Evolutionary conservation across 352 stramenopile genomes (phyloP), one percentile per base, ranked within the genome.

Genomic region (Phytophthora pseudosyringae): DNA sequence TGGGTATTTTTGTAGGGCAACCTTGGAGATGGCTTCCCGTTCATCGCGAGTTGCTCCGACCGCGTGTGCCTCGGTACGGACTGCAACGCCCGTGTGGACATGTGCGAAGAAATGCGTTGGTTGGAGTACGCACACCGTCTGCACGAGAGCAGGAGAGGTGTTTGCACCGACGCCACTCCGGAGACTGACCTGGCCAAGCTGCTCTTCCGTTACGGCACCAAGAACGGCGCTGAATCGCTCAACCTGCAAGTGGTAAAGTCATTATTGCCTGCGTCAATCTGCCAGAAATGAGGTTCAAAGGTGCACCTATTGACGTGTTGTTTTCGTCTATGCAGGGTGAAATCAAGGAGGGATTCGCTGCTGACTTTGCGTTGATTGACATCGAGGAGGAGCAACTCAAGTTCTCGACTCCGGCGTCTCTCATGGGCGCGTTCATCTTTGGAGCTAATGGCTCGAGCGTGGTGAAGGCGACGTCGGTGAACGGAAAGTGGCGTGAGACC

Each of bases 21-120:
- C 50, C 59, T 92, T 8, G 83, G 81, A 26, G 83, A 92, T 32
- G 83, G 83, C 1, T 90, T 90, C 47, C 83, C 83, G 15, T 78
- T 77, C 16, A 86, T 92, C 33, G 83, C 80, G 12, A 88, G 76
- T 45, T 91, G 84, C 55, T 69, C 77, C 0, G 77, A 89, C 49
- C 74, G 78, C 49, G 79, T 93, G 32, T 93, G 81, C 26, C 73
- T 93, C 9, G 81, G 84, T 11, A 90, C 81, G 11, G 84, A 93
- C 57, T 91, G 84, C 80, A 93, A 93, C 40, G 81, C 84, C 11
- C 77, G 84, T 38, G 87, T 93, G 38, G 84, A 93, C 59, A 93
- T 93, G 84, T 89, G 80, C 21, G 84, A 93, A 64, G 84, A 93
- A 51, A 93, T 93, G 84, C 84, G 81, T 6, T 93, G 84, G 84